Evolutionary conservation across 78 protist species (phyloP), one percentile per base, ranked within the genome.

Genomic region (Dictyostelium purpureum): DNA sequence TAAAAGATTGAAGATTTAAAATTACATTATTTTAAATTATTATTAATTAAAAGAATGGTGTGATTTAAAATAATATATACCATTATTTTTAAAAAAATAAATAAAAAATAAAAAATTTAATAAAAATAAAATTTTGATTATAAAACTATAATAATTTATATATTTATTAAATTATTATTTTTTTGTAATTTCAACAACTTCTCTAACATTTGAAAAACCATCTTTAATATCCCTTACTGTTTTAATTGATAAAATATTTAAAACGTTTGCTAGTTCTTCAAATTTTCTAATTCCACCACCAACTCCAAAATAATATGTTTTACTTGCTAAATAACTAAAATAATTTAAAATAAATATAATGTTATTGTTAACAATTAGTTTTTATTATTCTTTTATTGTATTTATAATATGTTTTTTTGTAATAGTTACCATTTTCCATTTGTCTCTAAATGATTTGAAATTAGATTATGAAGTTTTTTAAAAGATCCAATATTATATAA

Each of bases 251-350:
- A 79, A 66, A 26, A 26, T 26, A 11, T 66, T 37, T 21, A 45
- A 26, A 5, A 31, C 45, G n/a, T 79, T 57, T 43, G 56, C 38
- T 21, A 83, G 12, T 51, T 83, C 67, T 71, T 83, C 77, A 49
- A 83, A 83, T 70, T 83, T 61, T 16, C 33, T 19, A 19, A 47
- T 56, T 28, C 90, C 77, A 43, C 90, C 90, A 26, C 90, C 90
- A 21, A 83, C 90, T 35, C 90, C 90, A 83, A 83, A 83, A 54
- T 83, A 83, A 43, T 69, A 83, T 5, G 90, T 61, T 57, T 83
- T 83, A 14, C 71, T 66, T 33, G 90, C 76, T 45, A 83, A 37
- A 24, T 52, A 57, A 83, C 89, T 81, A 79, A n/a, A n/a, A n/a
- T n/a, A n/a, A 31, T 43, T 28, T 10, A 12, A 51, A 33, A 51